Evolutionary conservation across 2,329 filamentous ascomycete species (phyloP).

Genomic region (Penicillium sumatraense): DNA sequence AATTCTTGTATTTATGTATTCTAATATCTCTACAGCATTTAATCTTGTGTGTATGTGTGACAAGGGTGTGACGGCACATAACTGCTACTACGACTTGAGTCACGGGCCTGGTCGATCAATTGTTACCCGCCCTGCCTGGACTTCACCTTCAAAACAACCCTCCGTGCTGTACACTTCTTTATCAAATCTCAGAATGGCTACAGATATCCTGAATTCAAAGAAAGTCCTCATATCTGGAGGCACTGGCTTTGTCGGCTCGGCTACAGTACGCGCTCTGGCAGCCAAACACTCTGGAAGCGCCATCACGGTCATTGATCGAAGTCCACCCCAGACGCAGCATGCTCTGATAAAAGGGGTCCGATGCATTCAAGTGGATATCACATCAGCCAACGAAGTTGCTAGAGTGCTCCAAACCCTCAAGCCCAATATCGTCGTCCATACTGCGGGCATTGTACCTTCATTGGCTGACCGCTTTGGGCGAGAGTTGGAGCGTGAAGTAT

Average conservation of each 20-base stretch:
- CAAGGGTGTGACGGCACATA: neutral
- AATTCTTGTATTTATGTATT: neutral
- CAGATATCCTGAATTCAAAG: constrained; percentile 13
- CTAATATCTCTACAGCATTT: neutral
- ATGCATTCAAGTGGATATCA: constrained; percentile 42
- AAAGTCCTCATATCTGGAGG: constrained; percentile 44
- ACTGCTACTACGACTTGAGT: neutral
- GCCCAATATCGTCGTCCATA: constrained; percentile 59
- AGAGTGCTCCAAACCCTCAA: constrained; percentile 43
- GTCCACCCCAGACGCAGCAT: constrained; percentile 34
- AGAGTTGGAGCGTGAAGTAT: constrained; percentile 45
- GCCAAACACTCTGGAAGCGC: constrained; percentile 41
- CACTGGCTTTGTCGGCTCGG: constrained; percentile 46
- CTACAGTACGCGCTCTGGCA: constrained; percentile 41
- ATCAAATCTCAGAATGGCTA: neutral
- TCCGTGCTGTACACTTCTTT: neutral
- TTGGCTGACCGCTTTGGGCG: constrained; percentile 43
- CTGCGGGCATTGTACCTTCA: constrained; percentile 53
- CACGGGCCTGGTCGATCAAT: constrained; percentile 10
- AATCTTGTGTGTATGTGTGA: neutral
- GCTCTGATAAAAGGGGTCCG: constrained; percentile 26
- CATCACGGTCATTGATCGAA: constrained; percentile 44
- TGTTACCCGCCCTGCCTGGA: neutral
- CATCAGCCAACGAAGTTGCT: constrained; percentile 29
- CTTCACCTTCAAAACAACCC: neutral